Evolutionary conservation across 2,329 filamentous ascomycete species (phyloP).

Genomic region (Cryphonectria nitschkei): DNA sequence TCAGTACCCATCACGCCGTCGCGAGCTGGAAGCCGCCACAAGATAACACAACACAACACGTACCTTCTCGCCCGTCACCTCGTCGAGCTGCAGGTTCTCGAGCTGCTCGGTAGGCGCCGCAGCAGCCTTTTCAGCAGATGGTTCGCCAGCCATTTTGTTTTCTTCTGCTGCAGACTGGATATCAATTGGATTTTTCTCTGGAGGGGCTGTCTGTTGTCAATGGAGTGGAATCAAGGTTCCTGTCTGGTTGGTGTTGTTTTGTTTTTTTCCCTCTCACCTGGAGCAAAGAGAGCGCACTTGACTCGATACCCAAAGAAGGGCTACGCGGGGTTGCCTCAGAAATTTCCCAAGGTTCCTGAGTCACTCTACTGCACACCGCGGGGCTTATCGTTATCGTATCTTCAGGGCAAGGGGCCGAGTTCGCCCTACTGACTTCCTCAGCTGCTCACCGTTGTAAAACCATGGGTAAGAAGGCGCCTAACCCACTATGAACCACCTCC

Average conservation of each 20-base stretch:
- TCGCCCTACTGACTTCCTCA: neutral
- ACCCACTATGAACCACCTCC: neutral
- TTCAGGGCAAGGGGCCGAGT: neutral
- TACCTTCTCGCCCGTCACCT: conserved; percentile 82
- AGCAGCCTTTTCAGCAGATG: conserved; percentile 23
- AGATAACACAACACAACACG: neutral
- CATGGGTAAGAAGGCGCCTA: neutral
- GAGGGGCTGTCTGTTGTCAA: neutral
- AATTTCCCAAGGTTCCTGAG: conserved; percentile 6
- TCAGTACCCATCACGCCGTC: conserved; percentile 13
- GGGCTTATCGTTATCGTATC: conserved; percentile 21
- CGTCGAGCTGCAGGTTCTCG: conserved; percentile 82
- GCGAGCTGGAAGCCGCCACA: neutral
- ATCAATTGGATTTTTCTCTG: conserved; percentile 16
- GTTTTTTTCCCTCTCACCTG: neutral
- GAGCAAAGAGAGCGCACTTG: neutral
- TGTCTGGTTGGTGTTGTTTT: neutral
- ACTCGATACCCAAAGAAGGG: neutral
- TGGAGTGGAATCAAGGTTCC: neutral
- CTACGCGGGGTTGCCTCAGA: conserved; percentile 14
- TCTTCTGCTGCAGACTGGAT: conserved; percentile 10
- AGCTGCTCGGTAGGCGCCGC: conserved; percentile 54
- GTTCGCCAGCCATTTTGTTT: conserved; percentile 31
- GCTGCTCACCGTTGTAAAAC: neutral
- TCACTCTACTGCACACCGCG: conserved; percentile 4